Conservation (phyloP, 306 rosid species). For the Rubus parviflorus region DNA sequence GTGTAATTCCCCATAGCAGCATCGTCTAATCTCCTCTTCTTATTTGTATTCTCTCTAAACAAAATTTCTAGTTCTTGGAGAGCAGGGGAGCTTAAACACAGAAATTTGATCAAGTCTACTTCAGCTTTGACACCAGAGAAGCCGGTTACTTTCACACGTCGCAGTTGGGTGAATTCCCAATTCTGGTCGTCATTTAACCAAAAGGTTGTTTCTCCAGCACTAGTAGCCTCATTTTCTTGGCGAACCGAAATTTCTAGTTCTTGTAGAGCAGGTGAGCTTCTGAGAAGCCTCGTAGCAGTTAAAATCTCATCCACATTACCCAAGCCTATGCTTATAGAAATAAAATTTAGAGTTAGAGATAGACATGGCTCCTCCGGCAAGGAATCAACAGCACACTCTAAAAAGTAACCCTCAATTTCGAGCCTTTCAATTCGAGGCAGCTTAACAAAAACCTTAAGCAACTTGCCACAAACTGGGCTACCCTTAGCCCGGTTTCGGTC, state of each 20-base stretch:
- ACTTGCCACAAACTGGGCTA: slow-evolving; percentile 36
- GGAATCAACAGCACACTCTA: slow-evolving; percentile 45
- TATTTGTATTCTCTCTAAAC: not conserved
- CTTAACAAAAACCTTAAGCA: slow-evolving; percentile 38
- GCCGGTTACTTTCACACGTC: slow-evolving; percentile 42
- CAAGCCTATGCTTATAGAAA: slow-evolving; percentile 50
- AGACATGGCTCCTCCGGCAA: slow-evolving; percentile 38
- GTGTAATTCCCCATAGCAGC: slow-evolving; percentile 1
- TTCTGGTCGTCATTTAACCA: slow-evolving; percentile 32
- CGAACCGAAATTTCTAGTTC: slow-evolving; percentile 34
- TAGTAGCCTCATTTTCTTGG: not conserved
- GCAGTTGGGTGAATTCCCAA: slow-evolving; percentile 33
- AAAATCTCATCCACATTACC: slow-evolving; percentile 45
- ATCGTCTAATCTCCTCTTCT: not conserved
- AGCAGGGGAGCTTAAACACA: slow-evolving; percentile 39
- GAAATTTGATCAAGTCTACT: slow-evolving; percentile 42
- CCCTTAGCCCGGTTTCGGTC: slow-evolving; percentile 26
- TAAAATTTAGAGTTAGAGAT: slow-evolving; percentile 50
- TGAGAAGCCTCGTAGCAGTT: slow-evolving; percentile 45
- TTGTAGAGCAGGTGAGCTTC: slow-evolving; percentile 55
- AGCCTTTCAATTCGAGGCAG: slow-evolving; percentile 45
- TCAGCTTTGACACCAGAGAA: slow-evolving; percentile 41
- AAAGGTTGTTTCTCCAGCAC: not conserved
- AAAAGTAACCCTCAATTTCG: slow-evolving; percentile 42
- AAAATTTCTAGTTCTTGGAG: slow-evolving; percentile 14